Evolutionary conservation across 352 stramenopile genomes (phyloP).

Genomic region (Phytophthora pluvialis): DNA sequence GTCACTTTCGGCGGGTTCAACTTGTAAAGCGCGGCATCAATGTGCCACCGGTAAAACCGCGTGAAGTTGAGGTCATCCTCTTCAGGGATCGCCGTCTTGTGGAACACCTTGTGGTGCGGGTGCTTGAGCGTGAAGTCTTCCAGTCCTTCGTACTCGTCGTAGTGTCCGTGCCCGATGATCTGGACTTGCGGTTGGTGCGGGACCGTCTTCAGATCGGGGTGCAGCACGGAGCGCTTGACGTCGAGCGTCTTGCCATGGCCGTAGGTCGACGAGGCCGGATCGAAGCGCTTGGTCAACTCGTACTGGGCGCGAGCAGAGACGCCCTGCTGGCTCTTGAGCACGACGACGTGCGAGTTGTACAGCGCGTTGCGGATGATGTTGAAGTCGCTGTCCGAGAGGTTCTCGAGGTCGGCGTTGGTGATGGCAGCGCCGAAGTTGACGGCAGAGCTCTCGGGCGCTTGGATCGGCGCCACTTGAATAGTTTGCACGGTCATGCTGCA

Average conservation of each 20-base stretch:
- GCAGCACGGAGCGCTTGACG: slow-evolving; percentile 35
- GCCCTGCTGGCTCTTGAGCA: slow-evolving; percentile 38
- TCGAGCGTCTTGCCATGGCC: slow-evolving; percentile 42
- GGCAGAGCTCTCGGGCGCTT: slow-evolving; percentile 17
- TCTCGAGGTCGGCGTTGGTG: slow-evolving; percentile 34
- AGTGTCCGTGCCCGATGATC: slow-evolving; percentile 41
- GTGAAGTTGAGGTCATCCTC: slow-evolving; percentile 39
- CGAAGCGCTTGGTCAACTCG: slow-evolving; percentile 37
- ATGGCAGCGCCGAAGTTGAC: slow-evolving; percentile 35
- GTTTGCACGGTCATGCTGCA: slow-evolving; percentile 18
- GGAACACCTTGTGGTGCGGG: slow-evolving; percentile 41
- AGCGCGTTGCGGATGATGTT: slow-evolving; percentile 31
- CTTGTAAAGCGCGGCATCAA: slow-evolving; percentile 36
- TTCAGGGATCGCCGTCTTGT: slow-evolving; percentile 35
- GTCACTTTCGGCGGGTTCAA: slow-evolving; percentile 40
- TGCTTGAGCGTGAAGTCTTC: slow-evolving; percentile 41
- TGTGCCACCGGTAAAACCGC: slow-evolving; percentile 44
- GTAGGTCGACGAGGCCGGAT: slow-evolving; percentile 33
- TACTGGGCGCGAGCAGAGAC: slow-evolving; percentile 33
- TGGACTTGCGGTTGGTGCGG: slow-evolving; percentile 41
- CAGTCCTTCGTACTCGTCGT: slow-evolving; percentile 41
- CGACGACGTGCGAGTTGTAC: slow-evolving; percentile 39
- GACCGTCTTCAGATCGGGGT: slow-evolving; percentile 40
- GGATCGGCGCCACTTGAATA: slow-evolving; percentile 30
- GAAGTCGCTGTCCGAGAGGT: slow-evolving; percentile 32